phyloP scores from a whole-genome alignment of 257 asterid species.

The Nicotiana attenuata region DNA sequence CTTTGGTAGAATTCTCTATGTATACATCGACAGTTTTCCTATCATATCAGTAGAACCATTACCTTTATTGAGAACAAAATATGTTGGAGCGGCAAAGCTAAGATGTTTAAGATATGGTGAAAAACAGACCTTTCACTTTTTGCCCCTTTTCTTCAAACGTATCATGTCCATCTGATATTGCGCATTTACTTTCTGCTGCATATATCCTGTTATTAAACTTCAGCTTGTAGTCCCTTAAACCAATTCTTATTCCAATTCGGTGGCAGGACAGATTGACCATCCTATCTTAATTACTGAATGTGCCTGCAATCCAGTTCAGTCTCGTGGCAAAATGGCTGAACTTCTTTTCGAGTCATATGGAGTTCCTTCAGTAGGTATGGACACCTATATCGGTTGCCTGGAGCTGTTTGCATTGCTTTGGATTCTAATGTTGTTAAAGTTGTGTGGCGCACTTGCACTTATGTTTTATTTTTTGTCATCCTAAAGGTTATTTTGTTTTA shows the following conservation, averaged over 20 bases:
- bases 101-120: neutral
- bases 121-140: neutral
- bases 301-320: constrained; percentile 89
- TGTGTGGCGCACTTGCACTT: neutral
- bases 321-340: constrained; percentile 97
- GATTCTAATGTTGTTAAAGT: neutral
- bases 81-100: neutral
- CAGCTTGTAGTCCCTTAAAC: constrained; percentile 1
- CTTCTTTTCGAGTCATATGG: constrained; percentile 96
- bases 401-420: neutral
- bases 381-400: neutral
- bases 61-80: neutral
- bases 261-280: constrained; percentile 80
- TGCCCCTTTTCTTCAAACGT: neutral
- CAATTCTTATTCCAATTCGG: constrained; percentile 13
- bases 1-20: constrained; percentile 1
- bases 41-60: neutral
- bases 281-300: constrained; percentile 96
- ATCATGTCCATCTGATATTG: neutral
- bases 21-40: neutral
- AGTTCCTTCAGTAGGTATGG: constrained; percentile 86
- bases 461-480: neutral
- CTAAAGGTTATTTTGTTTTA: constrained; percentile 1
- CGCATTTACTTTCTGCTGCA: neutral
- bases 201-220: neutral